Conservation (phyloP, 2,329 filamentous ascomycete genomes). For the Fusarium multiceps region DNA sequence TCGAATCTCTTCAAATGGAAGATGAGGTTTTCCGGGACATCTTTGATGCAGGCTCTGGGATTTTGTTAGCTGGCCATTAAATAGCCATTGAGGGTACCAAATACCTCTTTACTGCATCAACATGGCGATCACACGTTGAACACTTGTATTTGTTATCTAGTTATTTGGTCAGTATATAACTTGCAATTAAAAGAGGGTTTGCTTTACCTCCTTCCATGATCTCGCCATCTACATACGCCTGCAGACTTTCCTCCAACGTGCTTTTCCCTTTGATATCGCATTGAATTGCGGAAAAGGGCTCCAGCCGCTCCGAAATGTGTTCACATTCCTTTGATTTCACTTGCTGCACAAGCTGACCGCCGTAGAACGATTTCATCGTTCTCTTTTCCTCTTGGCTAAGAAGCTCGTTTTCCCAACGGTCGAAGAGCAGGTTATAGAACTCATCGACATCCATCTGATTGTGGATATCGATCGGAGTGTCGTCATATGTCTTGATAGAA, state of each 20-base stretch:
- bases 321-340: constrained; percentile 94
- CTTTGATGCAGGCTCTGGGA: constrained; percentile 83
- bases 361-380: constrained; percentile 84
- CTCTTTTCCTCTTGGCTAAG: constrained; percentile 74
- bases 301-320: constrained; percentile 90
- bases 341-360: constrained; percentile 91
- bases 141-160: constrained; percentile 98
- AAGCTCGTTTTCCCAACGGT: constrained; percentile 89
- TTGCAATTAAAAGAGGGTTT: constrained; percentile 5
- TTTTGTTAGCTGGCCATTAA: not conserved
- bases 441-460: constrained; percentile 99
- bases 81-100: not conserved
- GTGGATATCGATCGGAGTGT: constrained; percentile 83
- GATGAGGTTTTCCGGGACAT: constrained; percentile 92
- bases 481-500: constrained; percentile 85
- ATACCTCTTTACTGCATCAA: constrained; percentile 90
- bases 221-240: constrained; percentile 96
- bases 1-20: constrained; percentile 93
- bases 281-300: constrained; percentile 93
- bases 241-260: constrained; percentile 84
- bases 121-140: constrained; percentile 86
- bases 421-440: constrained; percentile 94
- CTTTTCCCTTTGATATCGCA: constrained; percentile 95
- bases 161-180: constrained; percentile 17
- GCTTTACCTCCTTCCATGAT: constrained; percentile 85